Evolutionary conservation across 257 asterid species (phyloP).

Genomic region (Linaria vulgaris): DNA sequence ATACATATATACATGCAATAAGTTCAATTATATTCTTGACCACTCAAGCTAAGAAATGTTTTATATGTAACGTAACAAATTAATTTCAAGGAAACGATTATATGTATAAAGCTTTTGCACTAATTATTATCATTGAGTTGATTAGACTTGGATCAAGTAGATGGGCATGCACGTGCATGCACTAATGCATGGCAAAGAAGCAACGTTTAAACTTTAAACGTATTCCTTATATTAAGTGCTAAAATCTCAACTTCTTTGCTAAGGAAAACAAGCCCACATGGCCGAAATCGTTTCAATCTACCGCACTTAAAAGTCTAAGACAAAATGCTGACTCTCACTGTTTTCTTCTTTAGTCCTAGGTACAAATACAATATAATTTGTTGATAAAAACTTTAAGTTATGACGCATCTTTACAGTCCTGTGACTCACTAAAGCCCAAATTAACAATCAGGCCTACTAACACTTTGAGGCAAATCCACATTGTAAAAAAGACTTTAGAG

Average conservation of each 20-base stretch:
- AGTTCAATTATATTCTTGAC: no score
- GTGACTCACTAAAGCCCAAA: slow-evolving; percentile 28
- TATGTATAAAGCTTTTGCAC: no score
- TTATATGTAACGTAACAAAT: no score
- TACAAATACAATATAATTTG: not conserved
- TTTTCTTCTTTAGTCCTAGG: not conserved
- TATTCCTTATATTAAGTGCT: no score
- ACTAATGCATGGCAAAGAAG: not conserved
- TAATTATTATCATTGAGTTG: no score
- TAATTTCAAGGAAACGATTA: no score
- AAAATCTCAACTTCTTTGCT: slow-evolving; percentile 32
- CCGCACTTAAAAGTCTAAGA: not conserved
- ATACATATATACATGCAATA: no score
- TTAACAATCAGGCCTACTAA: no score
- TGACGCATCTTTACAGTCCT: slow-evolving; percentile 35
- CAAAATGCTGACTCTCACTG: no score
- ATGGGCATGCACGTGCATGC: no score
- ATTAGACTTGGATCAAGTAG: no score
- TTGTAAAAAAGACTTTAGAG: slow-evolving; percentile 17
- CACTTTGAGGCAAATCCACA: not conserved
- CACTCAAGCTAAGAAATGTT: no score
- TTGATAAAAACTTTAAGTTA: slow-evolving; percentile 14
- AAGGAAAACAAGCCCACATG: slow-evolving; percentile 60
- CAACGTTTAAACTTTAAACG: not conserved
- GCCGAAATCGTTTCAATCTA: not conserved